A percentile compares a stretch with the other conserved stretches of the same genome.
Evolutionary conservation across 2,329 filamentous ascomycete species (phyloP).

Genomic region (Tympanopsis confertula): DNA sequence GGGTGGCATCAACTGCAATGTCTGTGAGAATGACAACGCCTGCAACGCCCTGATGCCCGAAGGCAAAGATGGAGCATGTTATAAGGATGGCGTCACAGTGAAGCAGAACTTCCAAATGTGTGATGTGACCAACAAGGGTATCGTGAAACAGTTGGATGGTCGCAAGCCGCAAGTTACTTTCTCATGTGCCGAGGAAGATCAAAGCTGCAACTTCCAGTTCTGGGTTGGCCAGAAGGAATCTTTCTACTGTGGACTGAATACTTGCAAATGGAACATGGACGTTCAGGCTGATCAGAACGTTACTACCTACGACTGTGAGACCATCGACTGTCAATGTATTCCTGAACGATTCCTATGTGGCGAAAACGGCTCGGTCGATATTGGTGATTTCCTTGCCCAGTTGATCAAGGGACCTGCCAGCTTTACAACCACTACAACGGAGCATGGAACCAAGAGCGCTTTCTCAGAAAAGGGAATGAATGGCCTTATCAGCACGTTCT

Average conservation of each 20-base stretch:
- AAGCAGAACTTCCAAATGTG: conserved; percentile 96
- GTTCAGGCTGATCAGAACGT: conserved; percentile 62
- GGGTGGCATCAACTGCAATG: conserved; percentile 95
- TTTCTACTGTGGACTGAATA: conserved; percentile 85
- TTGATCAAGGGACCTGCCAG: conserved; percentile 77
- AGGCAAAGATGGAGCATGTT: conserved; percentile 75
- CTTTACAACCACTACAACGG: conserved; percentile 62
- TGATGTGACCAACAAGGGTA: conserved; percentile 92
- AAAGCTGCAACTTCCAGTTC: conserved; percentile 91
- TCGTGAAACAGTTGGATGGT: conserved; percentile 72
- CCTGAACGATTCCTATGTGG: conserved; percentile 89
- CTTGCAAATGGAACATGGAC: conserved; percentile 63
- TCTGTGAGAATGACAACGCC: conserved; percentile 72
- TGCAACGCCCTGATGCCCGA: conserved; percentile 79
- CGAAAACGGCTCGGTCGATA: conserved; percentile 79
- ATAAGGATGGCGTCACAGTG: conserved; percentile 78
- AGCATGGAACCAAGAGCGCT: conserved; percentile 52
- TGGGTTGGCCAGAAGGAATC: conserved; percentile 92
- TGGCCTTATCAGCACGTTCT: conserved; percentile 73
- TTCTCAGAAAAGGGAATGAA: conserved; percentile 93
- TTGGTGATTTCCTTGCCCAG: conserved; percentile 75
- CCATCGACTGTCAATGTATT: conserved; percentile 78
- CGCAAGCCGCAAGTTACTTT: conserved; percentile 90
- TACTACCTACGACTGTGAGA: conserved; percentile 74
- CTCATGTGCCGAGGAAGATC: conserved; percentile 65